Evolutionary conservation across 495 filamentous ascomycete genomes (phyloP).

Genomic region (Xylaria palmicola): DNA sequence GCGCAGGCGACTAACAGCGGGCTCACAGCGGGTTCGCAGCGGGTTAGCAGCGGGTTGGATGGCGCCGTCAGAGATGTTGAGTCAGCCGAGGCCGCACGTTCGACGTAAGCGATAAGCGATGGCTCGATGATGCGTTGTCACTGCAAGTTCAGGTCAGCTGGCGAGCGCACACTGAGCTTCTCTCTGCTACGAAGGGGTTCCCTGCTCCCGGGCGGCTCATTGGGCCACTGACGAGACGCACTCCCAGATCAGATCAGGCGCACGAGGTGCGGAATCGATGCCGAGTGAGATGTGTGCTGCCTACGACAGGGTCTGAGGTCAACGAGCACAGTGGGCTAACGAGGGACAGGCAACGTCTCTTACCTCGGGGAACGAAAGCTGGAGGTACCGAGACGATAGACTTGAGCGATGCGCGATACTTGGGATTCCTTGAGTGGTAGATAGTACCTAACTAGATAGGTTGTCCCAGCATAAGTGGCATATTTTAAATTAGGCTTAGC

Average conservation of each 20-base stretch:
- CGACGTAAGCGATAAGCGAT: conserved; percentile 4
- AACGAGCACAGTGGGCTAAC: not conserved
- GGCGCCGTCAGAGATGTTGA: not conserved
- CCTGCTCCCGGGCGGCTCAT: conserved; percentile 10
- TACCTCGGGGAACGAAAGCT: not conserved
- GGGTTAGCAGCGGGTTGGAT: no score
- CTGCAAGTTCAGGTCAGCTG: conserved; percentile 18
- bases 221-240: conserved; percentile 1
- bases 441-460: no score
- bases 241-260: not conserved
- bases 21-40: not conserved
- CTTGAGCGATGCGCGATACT: no score
- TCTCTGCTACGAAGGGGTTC: conserved; percentile 6
- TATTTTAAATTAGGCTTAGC: no score
- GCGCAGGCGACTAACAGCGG: conserved; percentile 1
- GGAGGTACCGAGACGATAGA: no score
- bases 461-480: no score
- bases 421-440: no score
- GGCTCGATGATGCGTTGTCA: conserved; percentile 16
- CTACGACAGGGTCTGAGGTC: no score
- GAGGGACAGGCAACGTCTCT: not conserved
- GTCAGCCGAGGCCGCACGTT: no score
- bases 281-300: not conserved
- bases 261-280: not conserved
- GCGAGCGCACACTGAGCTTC: not conserved